Evolutionary conservation across 805 yeast genomes (phyloP).

Genomic region (Candida dendrica): DNA sequence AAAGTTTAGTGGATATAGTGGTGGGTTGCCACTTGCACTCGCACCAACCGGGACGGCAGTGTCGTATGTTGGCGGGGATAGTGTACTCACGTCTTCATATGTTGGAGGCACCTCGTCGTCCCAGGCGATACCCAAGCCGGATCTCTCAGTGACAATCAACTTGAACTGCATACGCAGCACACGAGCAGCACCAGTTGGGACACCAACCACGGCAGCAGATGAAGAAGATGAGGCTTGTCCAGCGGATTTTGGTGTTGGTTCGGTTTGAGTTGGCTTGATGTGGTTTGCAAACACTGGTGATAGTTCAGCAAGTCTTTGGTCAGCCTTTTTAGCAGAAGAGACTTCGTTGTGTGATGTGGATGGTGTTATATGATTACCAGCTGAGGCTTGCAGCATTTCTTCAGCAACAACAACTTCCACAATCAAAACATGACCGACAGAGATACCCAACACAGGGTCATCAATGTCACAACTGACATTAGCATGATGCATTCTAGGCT

Average conservation of each 20-base stretch:
- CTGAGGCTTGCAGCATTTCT: constrained; percentile 49
- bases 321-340: constrained; percentile 14
- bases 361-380: constrained; percentile 26
- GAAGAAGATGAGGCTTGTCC: constrained; percentile 3
- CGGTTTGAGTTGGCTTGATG: constrained; percentile 11
- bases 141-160: constrained; percentile 74
- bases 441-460: constrained; percentile 74
- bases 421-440: constrained; percentile 67
- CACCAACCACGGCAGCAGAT: constrained; percentile 33
- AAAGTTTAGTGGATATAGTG: constrained; percentile 19
- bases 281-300: constrained; percentile 36
- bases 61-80: constrained; percentile 82
- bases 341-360: constrained; percentile 17
- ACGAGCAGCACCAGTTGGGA: constrained; percentile 92
- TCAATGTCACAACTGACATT: constrained; percentile 74
- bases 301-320: constrained; percentile 35
- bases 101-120: constrained; percentile 99
- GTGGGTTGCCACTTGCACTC: constrained; percentile 17
- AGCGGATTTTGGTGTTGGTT: constrained; percentile 6
- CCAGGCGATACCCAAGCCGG: constrained; percentile 97
- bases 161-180: constrained; percentile 93
- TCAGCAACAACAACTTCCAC: constrained; percentile 94
- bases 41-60: constrained; percentile 25
- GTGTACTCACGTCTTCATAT: constrained; percentile 73
- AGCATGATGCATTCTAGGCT: constrained; percentile 19